Evolutionary conservation across 805 yeast genomes (phyloP).

Genomic region (Hyphopichia homilentoma): DNA sequence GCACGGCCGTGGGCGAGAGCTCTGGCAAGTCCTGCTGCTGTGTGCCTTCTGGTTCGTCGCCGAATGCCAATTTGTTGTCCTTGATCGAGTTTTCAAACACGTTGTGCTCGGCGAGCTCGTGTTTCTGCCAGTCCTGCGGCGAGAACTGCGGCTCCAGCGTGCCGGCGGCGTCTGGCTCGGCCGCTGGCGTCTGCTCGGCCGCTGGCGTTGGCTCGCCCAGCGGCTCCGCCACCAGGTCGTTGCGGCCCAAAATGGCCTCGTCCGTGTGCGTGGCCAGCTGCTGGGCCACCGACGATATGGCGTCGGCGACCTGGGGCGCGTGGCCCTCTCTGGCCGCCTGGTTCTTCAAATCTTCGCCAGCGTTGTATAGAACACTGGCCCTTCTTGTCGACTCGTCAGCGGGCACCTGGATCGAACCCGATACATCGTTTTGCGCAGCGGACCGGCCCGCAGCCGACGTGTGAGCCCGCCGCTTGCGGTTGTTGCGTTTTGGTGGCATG

Average conservation of each 20-base stretch:
- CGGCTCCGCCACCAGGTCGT: neutral
- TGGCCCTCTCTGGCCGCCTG: neutral
- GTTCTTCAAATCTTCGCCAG: neutral
- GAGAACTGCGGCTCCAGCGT: neutral
- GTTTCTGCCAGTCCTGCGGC: neutral
- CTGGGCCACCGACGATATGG: slow-evolving; percentile 9
- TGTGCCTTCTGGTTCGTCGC: slow-evolving; percentile 1
- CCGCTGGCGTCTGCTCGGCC: too few relatives aligned
- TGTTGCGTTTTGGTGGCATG: too few relatives aligned
- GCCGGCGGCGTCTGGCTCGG: too few relatives aligned
- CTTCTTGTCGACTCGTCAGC: too few relatives aligned
- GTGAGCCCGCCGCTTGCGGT: too few relatives aligned
- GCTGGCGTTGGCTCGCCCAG: too few relatives aligned
- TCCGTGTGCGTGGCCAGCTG: slow-evolving; percentile 7
- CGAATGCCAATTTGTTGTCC: slow-evolving; percentile 3
- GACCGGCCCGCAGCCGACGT: too few relatives aligned
- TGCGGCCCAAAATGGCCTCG: slow-evolving; percentile 5
- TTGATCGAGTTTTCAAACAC: slow-evolving; percentile 4
- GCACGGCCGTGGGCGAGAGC: slow-evolving; percentile 1
- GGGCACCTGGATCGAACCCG: too few relatives aligned
- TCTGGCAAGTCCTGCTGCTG: slow-evolving; percentile 1
- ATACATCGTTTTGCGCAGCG: too few relatives aligned
- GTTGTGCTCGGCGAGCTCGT: slow-evolving; percentile 1
- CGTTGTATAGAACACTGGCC: slow-evolving; percentile 3
- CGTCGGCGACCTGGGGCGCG: slow-evolving; percentile 6